Evolutionary conservation across 2,329 filamentous ascomycete genomes (phyloP), one percentile per base, ranked within the genome.

Genomic region (Aureobasidium sp.): DNA sequence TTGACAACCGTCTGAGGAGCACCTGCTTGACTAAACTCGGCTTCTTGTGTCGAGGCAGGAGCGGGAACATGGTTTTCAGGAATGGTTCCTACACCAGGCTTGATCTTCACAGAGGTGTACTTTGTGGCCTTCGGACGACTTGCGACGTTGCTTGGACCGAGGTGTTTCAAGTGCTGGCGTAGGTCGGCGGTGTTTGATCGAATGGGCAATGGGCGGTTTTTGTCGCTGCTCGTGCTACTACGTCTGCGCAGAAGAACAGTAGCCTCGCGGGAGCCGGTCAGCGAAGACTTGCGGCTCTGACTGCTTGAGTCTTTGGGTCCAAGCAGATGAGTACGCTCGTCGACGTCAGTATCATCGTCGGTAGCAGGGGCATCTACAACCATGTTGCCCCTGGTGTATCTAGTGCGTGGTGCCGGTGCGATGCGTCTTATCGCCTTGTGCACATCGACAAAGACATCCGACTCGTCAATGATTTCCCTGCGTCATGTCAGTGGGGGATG

Each of bases 381-480:
- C 27, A 51, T 57, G 27, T 40, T 57, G 31, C 65, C 62, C 61
- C 66, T 69, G 40, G 64, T 64, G 62, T 70, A 73, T 21, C 66
- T 65, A 13, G 85, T 85, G 69, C 90, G 88, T 1, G 93, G 93
- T 1, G 92, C 91, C 0, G 91, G 91, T 21, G 87, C 84, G 68
- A 95, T 83, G 57, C 94, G 89, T 61, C 94, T 85, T 66, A 99
- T 96, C 23, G 94, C 94, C 77, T 97, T 97, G 79, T 97, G 94
- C 2, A 99, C 91, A 73, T 99, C 94, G 65, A 99, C 87, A 69
- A 95, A 99, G 11, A 99, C 94, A 74, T 99, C 94, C 0, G 93
- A 97, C 74, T 99, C 94, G 71, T 99, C 94, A 64, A 99, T 95
- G 65, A 97, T 99, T 81, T 99, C 94, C 78, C 89, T 92, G 61